Conservation (phyloP, 495 filamentous ascomycete genomes). For the Evansstolkia leycettana region DNA sequence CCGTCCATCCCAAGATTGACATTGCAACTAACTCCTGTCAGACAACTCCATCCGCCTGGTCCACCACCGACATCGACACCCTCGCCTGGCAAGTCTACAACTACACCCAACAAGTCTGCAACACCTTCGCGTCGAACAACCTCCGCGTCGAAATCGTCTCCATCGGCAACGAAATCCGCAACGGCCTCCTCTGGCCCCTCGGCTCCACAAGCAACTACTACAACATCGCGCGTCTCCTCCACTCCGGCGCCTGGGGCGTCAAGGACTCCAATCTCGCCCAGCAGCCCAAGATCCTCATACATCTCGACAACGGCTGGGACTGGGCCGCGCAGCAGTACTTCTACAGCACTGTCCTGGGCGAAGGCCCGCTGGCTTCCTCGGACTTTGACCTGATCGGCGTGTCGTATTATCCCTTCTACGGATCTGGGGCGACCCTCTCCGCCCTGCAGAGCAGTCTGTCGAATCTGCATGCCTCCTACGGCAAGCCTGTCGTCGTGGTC, state of each 20-base stretch:
- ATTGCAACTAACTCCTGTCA: conserved; percentile 7
- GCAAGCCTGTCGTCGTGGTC: conserved; percentile 48
- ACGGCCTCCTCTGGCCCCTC: conserved; percentile 51
- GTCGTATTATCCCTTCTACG: conserved; percentile 60
- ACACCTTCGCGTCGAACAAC: conserved; percentile 41
- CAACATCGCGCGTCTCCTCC: conserved; percentile 49
- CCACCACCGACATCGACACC: conserved; percentile 39
- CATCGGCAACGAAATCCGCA: conserved; percentile 58
- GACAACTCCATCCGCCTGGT: conserved; percentile 49
- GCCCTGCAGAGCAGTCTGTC: conserved; percentile 41
- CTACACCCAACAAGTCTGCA: conserved; percentile 49
- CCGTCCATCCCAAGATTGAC: neutral
- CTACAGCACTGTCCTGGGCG: conserved; percentile 42
- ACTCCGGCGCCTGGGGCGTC: conserved; percentile 49
- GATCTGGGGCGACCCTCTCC: conserved; percentile 38
- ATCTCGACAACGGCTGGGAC: conserved; percentile 59
- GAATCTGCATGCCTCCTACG: conserved; percentile 45
- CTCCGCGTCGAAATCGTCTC: conserved; percentile 50
- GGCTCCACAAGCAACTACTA: conserved; percentile 37
- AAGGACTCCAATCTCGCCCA: conserved; percentile 45
- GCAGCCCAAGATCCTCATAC: conserved; percentile 53
- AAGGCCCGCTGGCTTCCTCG: conserved; percentile 35
- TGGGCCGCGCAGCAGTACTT: conserved; percentile 51
- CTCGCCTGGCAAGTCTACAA: conserved; percentile 52
- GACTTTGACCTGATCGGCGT: conserved; percentile 62